Evolutionary conservation across 305 asterid species (phyloP), one percentile per base, ranked within the genome.

Genomic region (Lippia alba): DNA sequence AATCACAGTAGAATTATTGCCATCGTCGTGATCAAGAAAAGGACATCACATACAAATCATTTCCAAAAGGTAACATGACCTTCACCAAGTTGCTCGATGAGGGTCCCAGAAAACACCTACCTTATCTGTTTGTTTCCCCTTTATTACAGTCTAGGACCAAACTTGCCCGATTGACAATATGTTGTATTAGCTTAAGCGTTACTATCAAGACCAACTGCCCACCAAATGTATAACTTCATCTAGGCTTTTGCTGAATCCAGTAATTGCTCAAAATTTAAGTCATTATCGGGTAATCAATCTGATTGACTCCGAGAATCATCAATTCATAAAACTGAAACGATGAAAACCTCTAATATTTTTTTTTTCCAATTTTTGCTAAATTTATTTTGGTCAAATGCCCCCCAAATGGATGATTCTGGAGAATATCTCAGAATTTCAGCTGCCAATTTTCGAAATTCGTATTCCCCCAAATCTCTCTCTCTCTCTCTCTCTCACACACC

Each of bases 81-180:
- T 48, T 4, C 54, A 11, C 49, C 55, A 56, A 64, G 61, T 64
- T 64, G 64, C 71, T 64, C 8, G 74, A 60, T 34, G 24, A 33
- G 61, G 68, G 61, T 18, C 68, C 67, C 62, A 30, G 41, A 4
- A 24, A 24, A 55, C 46, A 61, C 36, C 69, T 17, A 66, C 41
- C 56, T 20, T 12, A 33, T 50, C 53, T 44, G 32, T 30, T 33
- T 71, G 33, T n/a, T 32, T 10, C 19, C 66, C 50, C 33, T 33
- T 9, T 53, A 33, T 44, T 18, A 20, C 59, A 49, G 51, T 64
- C 61, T 18, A n/a, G 24, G 69, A 50, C 53, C 57, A 49, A 59
- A 66, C 19, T 36, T 50, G 41, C 66, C 66, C 59, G 14, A 32
- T 18, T 49, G 32, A 8, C 11, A 44, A 44, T 44, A 6, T 36